Evolutionary conservation across 306 rosid genomes (phyloP).

Genomic region (Echinosophora koreensis): DNA sequence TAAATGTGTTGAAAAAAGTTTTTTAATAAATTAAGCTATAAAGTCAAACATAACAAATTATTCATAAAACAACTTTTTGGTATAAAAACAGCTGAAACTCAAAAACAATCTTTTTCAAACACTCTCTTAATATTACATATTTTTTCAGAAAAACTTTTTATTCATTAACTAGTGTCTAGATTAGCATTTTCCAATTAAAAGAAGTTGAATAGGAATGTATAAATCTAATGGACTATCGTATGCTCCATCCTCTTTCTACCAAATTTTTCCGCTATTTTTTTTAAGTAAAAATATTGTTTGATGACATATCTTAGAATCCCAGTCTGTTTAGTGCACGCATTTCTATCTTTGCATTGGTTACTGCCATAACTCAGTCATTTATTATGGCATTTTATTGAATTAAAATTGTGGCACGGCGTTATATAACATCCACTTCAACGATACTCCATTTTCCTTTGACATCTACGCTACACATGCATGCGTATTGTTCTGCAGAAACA

Average conservation of each 20-base stretch:
- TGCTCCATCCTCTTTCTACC: background rate
- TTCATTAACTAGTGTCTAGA: too few relatives aligned
- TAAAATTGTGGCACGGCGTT: background rate
- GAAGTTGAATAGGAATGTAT: background rate
- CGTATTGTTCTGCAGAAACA: background rate
- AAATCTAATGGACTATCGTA: background rate
- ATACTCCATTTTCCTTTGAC: background rate
- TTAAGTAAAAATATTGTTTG: too few relatives aligned
- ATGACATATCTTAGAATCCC: background rate
- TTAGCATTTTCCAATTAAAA: too few relatives aligned
- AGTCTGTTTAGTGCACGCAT: background rate
- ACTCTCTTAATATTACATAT: too few relatives aligned
- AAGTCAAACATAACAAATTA: too few relatives aligned
- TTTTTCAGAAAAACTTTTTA: too few relatives aligned
- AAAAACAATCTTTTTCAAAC: too few relatives aligned
- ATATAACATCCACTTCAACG: background rate
- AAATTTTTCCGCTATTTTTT: background rate
- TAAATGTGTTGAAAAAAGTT: too few relatives aligned
- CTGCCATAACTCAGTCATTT: slow-evolving; percentile 2
- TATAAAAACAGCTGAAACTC: too few relatives aligned
- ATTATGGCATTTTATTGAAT: background rate
- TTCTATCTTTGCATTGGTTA: background rate
- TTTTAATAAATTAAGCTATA: too few relatives aligned
- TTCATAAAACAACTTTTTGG: too few relatives aligned
- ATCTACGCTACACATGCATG: background rate